Evolutionary conservation across 768 basidiomycete genomes (phyloP).

Genomic region (Megacollybia marginata): DNA sequence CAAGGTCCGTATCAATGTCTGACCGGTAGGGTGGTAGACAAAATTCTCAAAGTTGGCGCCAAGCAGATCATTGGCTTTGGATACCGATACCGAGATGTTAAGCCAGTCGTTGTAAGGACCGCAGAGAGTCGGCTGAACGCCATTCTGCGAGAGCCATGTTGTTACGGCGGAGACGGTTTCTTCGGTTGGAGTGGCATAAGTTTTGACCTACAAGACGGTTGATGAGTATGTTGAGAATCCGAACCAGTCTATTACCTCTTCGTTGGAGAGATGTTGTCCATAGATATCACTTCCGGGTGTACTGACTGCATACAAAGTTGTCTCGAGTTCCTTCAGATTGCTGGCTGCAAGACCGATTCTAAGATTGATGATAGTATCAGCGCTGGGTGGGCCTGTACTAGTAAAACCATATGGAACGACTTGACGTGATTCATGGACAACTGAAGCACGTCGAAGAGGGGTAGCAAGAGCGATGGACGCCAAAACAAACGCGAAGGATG

Average conservation of each 20-base stretch:
- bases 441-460: no score
- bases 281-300: background rate
- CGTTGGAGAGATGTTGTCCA: background rate
- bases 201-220: background rate
- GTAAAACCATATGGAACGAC: background rate
- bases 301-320: background rate
- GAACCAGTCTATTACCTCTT: background rate
- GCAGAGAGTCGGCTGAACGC: background rate
- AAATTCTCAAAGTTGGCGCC: background rate
- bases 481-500: no score
- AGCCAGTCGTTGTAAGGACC: background rate
- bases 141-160: background rate
- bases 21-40: background rate
- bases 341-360: background rate
- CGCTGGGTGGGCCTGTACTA: background rate
- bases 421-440: background rate
- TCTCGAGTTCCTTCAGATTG: background rate
- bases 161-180: background rate
- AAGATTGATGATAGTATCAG: background rate
- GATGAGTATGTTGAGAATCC: background rate
- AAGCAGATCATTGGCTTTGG: background rate
- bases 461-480: no score
- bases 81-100: background rate
- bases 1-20: background rate
- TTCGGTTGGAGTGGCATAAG: background rate